phyloP scores from a whole-genome alignment of 352 stramenopile genomes.

The Pythium vanterpoolii region DNA sequence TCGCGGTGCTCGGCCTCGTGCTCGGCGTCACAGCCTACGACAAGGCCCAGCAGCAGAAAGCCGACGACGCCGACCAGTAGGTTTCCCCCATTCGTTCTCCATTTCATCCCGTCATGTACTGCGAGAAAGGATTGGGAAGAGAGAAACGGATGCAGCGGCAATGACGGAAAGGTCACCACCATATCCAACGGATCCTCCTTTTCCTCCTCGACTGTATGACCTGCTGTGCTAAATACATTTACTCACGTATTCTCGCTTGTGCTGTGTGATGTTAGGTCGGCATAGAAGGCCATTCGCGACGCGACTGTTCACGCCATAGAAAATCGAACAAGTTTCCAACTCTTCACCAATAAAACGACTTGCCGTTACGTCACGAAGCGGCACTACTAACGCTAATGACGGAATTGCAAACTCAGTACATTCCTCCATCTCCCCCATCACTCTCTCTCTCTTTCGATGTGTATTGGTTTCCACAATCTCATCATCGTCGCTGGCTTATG shows the following conservation, averaged over 20 bases:
- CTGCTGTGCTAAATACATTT: neutral
- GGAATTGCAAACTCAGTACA: no score
- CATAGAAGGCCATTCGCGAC: neutral
- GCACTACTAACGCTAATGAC: no score
- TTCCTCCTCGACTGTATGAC: neutral
- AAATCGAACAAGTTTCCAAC: neutral
- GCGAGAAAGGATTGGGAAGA: neutral
- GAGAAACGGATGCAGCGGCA: neutral
- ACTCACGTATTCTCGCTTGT: neutral
- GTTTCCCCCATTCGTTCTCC: constrained; percentile 6
- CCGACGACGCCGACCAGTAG: constrained; percentile 33
- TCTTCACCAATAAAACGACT: no score
- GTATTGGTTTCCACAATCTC: no score
- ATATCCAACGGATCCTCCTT: neutral
- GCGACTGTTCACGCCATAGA: neutral
- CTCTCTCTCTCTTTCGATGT: no score
- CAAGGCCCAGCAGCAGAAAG: constrained; percentile 49
- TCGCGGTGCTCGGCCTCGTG: constrained; percentile 60
- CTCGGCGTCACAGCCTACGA: constrained; percentile 64
- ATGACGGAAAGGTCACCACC: neutral
- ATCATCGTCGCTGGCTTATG: no score
- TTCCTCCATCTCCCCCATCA: no score
- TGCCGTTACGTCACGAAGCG: no score
- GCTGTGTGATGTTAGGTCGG: neutral
- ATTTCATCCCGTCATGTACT: no score